These are phyloP conservation scores for Phytophthora nicotianae DNA, from an alignment of 352 stramenopile genomes.

Conservation along the genomic window DNA sequence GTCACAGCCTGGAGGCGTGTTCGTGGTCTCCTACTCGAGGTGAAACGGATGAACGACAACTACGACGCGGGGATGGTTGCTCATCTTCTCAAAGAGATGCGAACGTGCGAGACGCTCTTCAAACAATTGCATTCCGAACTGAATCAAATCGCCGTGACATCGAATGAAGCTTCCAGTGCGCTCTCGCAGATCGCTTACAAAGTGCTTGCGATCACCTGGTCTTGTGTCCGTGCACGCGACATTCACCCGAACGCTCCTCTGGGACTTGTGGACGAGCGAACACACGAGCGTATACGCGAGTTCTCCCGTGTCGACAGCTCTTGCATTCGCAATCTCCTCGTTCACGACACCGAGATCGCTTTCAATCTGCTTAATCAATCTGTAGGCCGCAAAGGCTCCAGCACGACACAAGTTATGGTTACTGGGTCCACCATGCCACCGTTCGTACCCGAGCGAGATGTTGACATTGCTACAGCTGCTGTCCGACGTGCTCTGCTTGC, in stretches of 20 bases:
- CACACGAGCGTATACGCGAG: conserved; percentile 64
- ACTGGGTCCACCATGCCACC: conserved; percentile 26
- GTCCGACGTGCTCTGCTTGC: conserved; percentile 56
- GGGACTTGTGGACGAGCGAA: conserved; percentile 66
- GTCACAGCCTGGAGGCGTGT: conserved; percentile 82
- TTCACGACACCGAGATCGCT: conserved; percentile 45
- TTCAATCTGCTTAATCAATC: conserved; percentile 35
- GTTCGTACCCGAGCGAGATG: conserved; percentile 65
- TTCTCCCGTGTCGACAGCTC: conserved; percentile 56
- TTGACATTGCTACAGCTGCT: conserved; percentile 51
- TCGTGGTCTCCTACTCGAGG: conserved; percentile 54
- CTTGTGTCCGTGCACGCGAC: conserved; percentile 46
- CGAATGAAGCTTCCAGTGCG: conserved; percentile 74
- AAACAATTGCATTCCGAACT: conserved; percentile 78
- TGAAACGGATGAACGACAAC: conserved; percentile 79
- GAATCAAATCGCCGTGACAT: conserved; percentile 60
- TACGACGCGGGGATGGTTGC: conserved; percentile 73
- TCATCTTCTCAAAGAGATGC: conserved; percentile 84
- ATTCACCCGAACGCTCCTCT: conserved; percentile 39
- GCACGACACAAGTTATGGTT: conserved; percentile 9
- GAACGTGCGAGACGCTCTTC: conserved; percentile 75
- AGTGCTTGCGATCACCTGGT: conserved; percentile 68
- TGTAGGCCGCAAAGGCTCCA: conserved; percentile 22
- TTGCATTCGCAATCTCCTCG: conserved; percentile 64
- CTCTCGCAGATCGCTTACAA: conserved; percentile 76